Base-by-base conservation (phyloP, 306 rosid genomes). In the Trifolium repens region DNA sequence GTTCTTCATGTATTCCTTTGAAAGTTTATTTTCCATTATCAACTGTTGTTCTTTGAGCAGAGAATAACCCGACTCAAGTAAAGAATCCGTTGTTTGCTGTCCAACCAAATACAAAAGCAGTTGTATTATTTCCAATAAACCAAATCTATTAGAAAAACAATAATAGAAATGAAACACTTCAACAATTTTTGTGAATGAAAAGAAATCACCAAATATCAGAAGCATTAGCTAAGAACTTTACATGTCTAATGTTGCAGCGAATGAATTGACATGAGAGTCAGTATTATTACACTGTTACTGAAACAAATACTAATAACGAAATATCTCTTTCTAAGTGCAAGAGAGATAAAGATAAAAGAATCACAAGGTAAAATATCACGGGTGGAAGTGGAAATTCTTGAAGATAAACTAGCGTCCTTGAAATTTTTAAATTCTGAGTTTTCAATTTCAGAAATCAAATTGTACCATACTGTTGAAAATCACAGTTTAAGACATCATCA, bases 1-100 rank as follows among this genome's bases (percentile, higher is more conserved):
- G 87, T 94, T 91, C 89, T 94, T 94, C 98, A 91, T 88, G 87
- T 94, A 94, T 83, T 88, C 98, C 90, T 91, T 94, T 49, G 97
- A 94, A 76, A 91, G 97, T 79, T 90, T 91, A 64, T 85, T 87
- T 86, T 90, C 96, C 96, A 84, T 90, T 82, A 94, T 67, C 87
- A 94, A 82, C 87, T 86, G 73, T 76, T 94, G 98, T 79, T 94
- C 97, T 78, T 79, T 88, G 82, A 91, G 8, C 47, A 94, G 87
- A 73, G 96, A 90, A 81, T 84, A 75, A 68, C 96, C 96, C 9
- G 97, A 88, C 83, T 91, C 94, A 14, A 94, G 89, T 81, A 94
- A 83, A 75, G 94, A 91, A 72, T 94, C 98, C 47, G 85, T 22
- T 12, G 98, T 86, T 94, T 91, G 94, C 97, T 94, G 87, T 75